A percentile compares a stretch with the other conserved stretches of the same genome.
These are phyloP conservation scores for Malassezia caprae DNA, from an alignment of 1,284 basidiomycete species.

Conservation along the genomic window DNA sequence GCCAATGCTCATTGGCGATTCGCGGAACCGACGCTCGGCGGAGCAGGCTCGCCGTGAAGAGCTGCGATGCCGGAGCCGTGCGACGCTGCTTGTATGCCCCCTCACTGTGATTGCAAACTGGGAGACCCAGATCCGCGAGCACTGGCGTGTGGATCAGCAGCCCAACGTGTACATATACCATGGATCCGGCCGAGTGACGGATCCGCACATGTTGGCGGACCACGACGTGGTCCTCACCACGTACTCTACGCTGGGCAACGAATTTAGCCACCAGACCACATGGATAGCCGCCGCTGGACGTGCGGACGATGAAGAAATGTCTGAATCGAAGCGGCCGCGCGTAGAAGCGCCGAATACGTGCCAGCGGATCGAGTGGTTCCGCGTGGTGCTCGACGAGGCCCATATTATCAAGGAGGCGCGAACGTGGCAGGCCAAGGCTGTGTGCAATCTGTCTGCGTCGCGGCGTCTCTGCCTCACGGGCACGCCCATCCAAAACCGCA, in stretches of 20 bases:
- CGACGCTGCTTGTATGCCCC: conserved; percentile 91
- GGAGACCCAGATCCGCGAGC: conserved; percentile 95
- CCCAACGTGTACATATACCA: conserved; percentile 83
- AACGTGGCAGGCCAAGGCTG: conserved; percentile 86
- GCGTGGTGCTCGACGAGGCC: conserved; percentile 11
- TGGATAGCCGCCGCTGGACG: conserved; percentile 25
- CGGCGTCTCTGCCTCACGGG: conserved; percentile 87
- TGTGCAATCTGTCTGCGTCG: conserved; percentile 85
- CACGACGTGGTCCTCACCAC: conserved; percentile 97
- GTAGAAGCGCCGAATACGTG: conserved; percentile 68
- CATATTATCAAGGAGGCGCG: conserved; percentile 83
- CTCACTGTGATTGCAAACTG: conserved; percentile 94
- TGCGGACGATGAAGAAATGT: conserved; percentile 7
- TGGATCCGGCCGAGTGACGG: conserved; percentile 74
- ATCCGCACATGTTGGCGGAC: conserved; percentile 72
- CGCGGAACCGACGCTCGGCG: conserved; percentile 15
- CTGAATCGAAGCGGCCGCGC: neutral
- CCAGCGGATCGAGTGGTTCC: conserved; percentile 79
- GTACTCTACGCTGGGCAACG: conserved; percentile 85
- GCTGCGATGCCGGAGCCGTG: conserved; percentile 58
- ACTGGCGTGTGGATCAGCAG: conserved; percentile 49
- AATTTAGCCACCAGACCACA: conserved; percentile 71
- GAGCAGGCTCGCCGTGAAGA: conserved; percentile 28
- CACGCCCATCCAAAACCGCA: conserved; percentile 95
- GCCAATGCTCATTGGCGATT: conserved; percentile 13